Percentiles rank a stretch among this genome's conserved stretches.
Conservation (phyloP, 2,329 filamentous ascomycete species). For the Cytospora paraplurivora region DNA sequence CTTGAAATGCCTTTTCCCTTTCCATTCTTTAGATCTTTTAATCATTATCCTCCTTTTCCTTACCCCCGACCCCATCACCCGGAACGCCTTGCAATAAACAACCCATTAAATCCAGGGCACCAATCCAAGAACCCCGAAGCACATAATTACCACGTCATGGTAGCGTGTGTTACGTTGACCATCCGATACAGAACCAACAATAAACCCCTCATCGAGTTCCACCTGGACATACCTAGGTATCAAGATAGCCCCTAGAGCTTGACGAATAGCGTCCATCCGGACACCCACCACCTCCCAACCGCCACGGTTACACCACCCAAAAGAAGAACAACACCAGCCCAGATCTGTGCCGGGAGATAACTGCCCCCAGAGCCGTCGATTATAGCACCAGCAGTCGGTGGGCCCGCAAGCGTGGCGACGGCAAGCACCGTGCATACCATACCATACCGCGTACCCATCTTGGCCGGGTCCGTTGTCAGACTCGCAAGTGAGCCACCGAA, state of each 20-base stretch:
- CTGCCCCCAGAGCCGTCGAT: not conserved
- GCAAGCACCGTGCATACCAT: not conserved
- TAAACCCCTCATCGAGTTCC: not conserved
- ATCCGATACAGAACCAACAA: no score
- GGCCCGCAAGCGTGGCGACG: not conserved
- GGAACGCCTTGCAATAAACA: not conserved
- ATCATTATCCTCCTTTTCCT: not conserved
- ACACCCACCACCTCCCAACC: conserved; percentile 1
- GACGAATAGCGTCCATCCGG: not conserved
- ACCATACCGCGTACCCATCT: not conserved
- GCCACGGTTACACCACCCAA: not conserved
- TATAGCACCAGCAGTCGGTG: not conserved
- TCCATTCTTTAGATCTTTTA: not conserved
- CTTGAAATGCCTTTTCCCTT: not conserved
- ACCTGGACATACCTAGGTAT: no score
- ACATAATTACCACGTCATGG: not conserved
- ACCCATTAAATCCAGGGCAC: not conserved
- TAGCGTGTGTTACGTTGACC: not conserved
- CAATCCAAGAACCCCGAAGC: not conserved
- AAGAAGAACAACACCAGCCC: not conserved
- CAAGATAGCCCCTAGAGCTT: not conserved
- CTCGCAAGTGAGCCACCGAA: not conserved
- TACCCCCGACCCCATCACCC: not conserved
- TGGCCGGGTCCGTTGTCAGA: not conserved
- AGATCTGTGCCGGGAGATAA: not conserved